These are phyloP conservation scores for Diaporthe capsici DNA, from an alignment of 2,329 filamentous ascomycete genomes.

Conservation along the genomic window DNA sequence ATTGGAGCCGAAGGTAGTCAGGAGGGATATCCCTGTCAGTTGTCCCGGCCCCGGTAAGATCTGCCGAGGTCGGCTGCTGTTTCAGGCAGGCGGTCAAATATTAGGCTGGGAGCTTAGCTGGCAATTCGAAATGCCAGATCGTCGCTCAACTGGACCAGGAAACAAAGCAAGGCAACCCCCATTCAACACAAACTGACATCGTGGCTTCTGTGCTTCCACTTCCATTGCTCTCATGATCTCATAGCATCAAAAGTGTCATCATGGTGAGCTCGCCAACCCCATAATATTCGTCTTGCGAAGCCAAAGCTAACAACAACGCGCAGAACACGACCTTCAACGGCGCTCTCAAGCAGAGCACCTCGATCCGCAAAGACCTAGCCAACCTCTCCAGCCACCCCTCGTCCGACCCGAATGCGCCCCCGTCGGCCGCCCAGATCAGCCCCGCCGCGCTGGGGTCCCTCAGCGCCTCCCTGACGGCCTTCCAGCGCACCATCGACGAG, in stretches of 20 bases:
- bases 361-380: slow-evolving; percentile 83
- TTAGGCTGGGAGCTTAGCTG: background rate
- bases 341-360: slow-evolving; percentile 86
- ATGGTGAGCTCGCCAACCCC: slow-evolving; percentile 1
- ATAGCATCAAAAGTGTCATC: background rate
- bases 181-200: background rate
- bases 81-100: slow-evolving; percentile 15
- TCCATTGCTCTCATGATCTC: background rate
- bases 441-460: slow-evolving; percentile 73
- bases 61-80: background rate
- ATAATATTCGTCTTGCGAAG: rapidly evolving
- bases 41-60: background rate
- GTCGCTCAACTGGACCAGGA: background rate
- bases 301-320: slow-evolving; percentile 1
- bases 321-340: slow-evolving; percentile 90
- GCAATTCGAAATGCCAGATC: slow-evolving; percentile 33
- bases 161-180: background rate
- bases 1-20: rapidly evolving
- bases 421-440: slow-evolving; percentile 67
- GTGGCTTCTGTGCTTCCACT: background rate
- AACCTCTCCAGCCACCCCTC: slow-evolving; percentile 69
- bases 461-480: slow-evolving; percentile 77
- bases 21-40: background rate
- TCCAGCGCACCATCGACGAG: slow-evolving; percentile 92
- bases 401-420: slow-evolving; percentile 49